Evolutionary conservation across 2,329 filamentous ascomycete genomes (phyloP).

Genomic region (Aspergillus tamarii): DNA sequence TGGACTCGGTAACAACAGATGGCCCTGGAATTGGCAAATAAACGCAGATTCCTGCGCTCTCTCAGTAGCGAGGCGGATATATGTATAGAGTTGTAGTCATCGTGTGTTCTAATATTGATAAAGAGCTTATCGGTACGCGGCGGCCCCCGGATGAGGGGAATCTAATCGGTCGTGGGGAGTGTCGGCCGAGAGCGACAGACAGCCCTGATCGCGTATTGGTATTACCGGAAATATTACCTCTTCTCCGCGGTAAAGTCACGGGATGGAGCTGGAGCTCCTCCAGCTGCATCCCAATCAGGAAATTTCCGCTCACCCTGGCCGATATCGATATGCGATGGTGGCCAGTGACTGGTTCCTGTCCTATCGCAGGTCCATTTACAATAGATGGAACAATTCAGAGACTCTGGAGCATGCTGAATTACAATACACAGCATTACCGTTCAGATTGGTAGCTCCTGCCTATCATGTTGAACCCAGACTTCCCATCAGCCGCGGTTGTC

Average conservation of each 20-base stretch:
- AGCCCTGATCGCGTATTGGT: neutral
- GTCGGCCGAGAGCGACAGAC: conserved; percentile 19
- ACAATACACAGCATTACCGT: conserved; percentile 1
- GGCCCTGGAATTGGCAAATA: neutral
- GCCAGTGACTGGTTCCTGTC: conserved; percentile 13
- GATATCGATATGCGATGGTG: neutral
- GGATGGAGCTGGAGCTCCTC: conserved; percentile 3
- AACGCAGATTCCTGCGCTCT: neutral
- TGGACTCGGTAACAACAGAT: neutral
- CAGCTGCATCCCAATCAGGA: neutral
- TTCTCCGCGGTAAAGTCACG: conserved; percentile 29
- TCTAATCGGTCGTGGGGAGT: conserved; percentile 2
- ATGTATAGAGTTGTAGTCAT: neutral
- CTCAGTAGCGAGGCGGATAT: neutral
- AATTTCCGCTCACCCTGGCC: conserved; percentile 22
- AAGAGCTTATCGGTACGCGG: conserved; percentile 5
- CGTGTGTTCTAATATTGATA: neutral
- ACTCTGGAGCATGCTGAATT: neutral
- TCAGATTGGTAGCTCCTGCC: conserved; percentile 5
- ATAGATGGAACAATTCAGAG: neutral
- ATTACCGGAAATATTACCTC: conserved; percentile 11
- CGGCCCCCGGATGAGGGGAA: conserved; percentile 11
- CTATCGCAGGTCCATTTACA: conserved; percentile 10
- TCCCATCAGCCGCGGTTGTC: conserved; percentile 29
- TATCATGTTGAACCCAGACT: conserved; percentile 6